Percentiles rank a stretch among this genome's conserved stretches.
Conservation (phyloP, 768 basidiomycete species). For the Clavaria fumosa region DNA sequence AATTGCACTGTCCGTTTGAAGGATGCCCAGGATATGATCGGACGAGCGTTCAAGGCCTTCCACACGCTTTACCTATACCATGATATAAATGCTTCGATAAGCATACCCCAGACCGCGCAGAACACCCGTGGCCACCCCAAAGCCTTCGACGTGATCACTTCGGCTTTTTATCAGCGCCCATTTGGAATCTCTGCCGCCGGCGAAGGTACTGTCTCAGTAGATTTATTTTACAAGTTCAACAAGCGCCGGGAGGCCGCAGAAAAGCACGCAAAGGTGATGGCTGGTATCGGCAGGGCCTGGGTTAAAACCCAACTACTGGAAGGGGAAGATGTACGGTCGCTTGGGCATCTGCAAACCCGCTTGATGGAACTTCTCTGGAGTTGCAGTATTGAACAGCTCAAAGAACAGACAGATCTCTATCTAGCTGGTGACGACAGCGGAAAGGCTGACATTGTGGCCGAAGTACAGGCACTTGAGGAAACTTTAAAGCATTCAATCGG, state of each 20-base stretch:
- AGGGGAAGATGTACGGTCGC: neutral
- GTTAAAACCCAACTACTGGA: neutral
- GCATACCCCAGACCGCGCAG: neutral
- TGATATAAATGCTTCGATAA: no score
- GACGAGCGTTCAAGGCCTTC: neutral
- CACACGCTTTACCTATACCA: neutral
- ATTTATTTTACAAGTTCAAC: neutral
- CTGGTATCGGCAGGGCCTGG: neutral
- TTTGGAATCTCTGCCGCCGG: neutral
- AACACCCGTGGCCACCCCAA: neutral
- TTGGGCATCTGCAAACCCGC: neutral
- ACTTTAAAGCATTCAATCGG: constrained; percentile 1
- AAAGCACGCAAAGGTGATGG: neutral
- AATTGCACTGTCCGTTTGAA: neutral
- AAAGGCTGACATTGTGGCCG: neutral
- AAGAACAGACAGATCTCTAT: neutral
- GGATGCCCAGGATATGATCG: neutral
- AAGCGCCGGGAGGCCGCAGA: constrained; percentile 1
- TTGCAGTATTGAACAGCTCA: neutral
- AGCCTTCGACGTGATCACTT: constrained; percentile 1
- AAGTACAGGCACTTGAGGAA: neutral
- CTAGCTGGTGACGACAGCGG: neutral
- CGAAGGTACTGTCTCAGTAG: neutral
- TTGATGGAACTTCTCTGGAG: constrained; percentile 4
- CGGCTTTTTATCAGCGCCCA: neutral